These are phyloP conservation scores for Wallacemonas sp. DNA, from an alignment of 208 protist genomes.

Conservation along the genomic window DNA sequence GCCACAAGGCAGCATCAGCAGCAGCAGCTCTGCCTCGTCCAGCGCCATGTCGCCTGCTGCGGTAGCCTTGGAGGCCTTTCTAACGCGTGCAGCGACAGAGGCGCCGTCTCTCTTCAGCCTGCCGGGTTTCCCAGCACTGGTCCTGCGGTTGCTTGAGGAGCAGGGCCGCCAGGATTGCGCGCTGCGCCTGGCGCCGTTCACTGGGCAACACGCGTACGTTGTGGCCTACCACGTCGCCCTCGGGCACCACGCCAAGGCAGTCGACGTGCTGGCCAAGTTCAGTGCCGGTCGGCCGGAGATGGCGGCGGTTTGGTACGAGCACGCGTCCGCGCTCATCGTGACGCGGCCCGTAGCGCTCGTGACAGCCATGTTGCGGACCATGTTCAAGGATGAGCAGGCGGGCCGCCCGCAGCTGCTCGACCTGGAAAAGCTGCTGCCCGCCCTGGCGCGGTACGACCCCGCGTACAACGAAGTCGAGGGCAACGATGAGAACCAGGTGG, in stretches of 20 bases:
- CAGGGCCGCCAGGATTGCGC: conserved; percentile 83
- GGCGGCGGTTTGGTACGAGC: conserved; percentile 90
- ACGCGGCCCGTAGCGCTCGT: conserved; percentile 83
- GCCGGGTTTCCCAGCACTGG: conserved; percentile 38
- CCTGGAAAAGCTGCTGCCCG: conserved; percentile 86
- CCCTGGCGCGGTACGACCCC: conserved; percentile 89
- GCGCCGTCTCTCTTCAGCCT: conserved; percentile 35
- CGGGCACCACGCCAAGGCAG: conserved; percentile 42
- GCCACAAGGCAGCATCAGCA: too few relatives aligned
- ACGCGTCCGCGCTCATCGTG: conserved; percentile 86
- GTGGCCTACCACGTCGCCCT: conserved; percentile 48
- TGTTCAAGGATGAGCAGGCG: conserved; percentile 38
- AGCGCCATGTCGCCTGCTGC: too few relatives aligned
- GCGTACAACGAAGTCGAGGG: conserved; percentile 50
- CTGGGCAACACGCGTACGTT: conserved; percentile 73
- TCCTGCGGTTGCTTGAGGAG: conserved; percentile 74
- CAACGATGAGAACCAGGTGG: conserved; percentile 88
- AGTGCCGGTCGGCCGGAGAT: conserved; percentile 29
- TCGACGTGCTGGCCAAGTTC: conserved; percentile 45
- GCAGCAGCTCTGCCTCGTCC: too few relatives aligned
- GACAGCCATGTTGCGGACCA: conserved; percentile 54
- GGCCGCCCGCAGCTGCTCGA: conserved; percentile 63
- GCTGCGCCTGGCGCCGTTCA: conserved; percentile 75
- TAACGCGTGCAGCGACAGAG: conserved; percentile 28
- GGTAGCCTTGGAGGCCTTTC: conserved; percentile 35